Conservation (phyloP, 768 basidiomycete species). For the Clavaria fumosa region DNA sequence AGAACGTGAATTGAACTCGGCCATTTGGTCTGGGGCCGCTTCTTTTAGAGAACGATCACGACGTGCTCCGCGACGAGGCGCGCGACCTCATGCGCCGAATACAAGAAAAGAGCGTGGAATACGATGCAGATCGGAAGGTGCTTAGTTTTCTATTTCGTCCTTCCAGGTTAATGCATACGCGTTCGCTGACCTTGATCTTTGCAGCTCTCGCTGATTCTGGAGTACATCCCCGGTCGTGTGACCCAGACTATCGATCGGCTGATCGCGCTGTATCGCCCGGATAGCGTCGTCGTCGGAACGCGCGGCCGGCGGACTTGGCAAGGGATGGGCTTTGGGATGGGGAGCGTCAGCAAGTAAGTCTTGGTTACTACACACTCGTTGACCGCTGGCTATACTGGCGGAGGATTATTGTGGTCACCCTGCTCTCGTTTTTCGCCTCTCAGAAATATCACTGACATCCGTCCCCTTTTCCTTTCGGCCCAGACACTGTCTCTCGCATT, state of each 20-base stretch:
- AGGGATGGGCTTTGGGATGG: constrained; percentile 27
- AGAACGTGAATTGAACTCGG: no score
- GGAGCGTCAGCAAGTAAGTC: constrained; percentile 37
- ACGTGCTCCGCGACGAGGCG: constrained; percentile 72
- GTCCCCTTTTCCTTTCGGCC: constrained; percentile 2
- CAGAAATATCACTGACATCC: constrained; percentile 1
- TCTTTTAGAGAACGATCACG: constrained; percentile 53
- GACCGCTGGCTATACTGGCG: no score
- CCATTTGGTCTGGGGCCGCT: not conserved
- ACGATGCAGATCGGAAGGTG: constrained; percentile 65
- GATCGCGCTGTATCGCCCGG: constrained; percentile 83
- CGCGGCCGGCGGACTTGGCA: constrained; percentile 43
- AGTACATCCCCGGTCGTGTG: constrained; percentile 85
- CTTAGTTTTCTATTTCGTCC: constrained; percentile 6
- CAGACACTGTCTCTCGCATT: constrained; percentile 77
- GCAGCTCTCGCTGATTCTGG: constrained; percentile 79
- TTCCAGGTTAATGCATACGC: not conserved
- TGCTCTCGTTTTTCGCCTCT: constrained; percentile 1
- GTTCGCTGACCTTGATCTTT: not conserved
- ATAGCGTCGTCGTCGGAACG: constrained; percentile 87
- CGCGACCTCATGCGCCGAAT: constrained; percentile 63
- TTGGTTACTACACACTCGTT: no score
- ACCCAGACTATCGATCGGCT: constrained; percentile 84
- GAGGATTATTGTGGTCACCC: no score
- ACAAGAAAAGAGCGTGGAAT: constrained; percentile 67